Base-by-base conservation (phyloP, 371 early-diverging fungal genomes). In the Mortierella sp. region DNA sequence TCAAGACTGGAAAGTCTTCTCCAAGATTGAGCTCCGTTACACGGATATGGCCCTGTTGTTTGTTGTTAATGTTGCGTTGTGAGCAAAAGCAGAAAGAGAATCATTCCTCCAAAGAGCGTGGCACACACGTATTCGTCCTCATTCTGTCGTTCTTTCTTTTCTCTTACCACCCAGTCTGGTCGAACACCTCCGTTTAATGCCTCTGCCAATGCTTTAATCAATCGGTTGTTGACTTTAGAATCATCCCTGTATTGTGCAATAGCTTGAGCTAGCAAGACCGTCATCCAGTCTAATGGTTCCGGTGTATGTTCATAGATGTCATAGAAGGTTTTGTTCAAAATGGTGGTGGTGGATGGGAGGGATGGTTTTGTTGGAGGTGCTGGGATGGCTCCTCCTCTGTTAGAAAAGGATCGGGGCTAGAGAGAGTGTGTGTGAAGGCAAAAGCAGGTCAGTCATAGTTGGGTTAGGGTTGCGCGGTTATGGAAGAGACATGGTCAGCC, bases 221-320 rank as follows among this genome's bases (percentile, higher is more conserved):
- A 79, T 13, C 90, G 81, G 70, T 89, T 85, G 54, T 92, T 90
- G 46, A 93, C 86, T 38, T 88, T 89, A 4, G 91, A 90, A 63
- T 96, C 95, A 27, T 89, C 87, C 45, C 98, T 84, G 72, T 93
- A 94, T 54, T 91, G 89, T 43, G 91, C 82, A 34, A 96, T 88
- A 0, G 90, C 83, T 79, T 96, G 96, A 0, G 95, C 98, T 38
- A 96, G 53, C 41, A 97, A 76, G 3, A 96, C 95, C 52, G 94
- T 96, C 48, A 96, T 87, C 98, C 98, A 97, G 67, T 95, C 94
- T 58, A 92, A 88, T 31, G 94, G 89, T 71, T 97, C 98, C 0
- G 92, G 87, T 23, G 84, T 80, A 58, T 89, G 90, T 38, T 88
- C 84, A 24, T 82, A 69, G 23, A 88, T 61, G 53, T 88, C 87